phyloP scores from a whole-genome alignment of 2,329 filamentous ascomycete genomes.

The Monosporascus sp. region DNA sequence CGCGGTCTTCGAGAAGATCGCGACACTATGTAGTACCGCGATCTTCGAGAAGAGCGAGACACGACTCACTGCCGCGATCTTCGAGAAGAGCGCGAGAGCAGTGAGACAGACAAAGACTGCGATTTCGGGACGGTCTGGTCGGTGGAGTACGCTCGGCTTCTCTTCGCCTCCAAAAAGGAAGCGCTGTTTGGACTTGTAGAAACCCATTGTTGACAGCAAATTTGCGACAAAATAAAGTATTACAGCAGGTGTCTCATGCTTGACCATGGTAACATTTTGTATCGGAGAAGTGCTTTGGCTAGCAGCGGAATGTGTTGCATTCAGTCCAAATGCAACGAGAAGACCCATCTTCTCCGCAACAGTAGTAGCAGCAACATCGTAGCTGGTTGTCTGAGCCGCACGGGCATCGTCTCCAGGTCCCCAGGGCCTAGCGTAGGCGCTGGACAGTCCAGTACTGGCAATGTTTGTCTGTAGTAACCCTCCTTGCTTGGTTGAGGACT shows the following conservation, averaged over 20 bases:
- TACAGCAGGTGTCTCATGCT: too few species aligned
- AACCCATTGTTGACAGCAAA: too few species aligned
- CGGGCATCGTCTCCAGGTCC: not conserved
- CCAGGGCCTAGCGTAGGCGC: not conserved
- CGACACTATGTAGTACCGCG: not conserved
- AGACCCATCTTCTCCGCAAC: not conserved
- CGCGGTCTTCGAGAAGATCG: not conserved
- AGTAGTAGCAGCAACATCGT: not conserved
- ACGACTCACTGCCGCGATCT: too few species aligned
- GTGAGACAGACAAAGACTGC: not conserved
- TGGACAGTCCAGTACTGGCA: not conserved
- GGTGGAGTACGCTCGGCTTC: accelerated
- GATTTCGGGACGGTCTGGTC: not conserved
- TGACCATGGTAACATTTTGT: too few species aligned
- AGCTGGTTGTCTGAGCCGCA: not conserved
- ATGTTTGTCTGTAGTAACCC: not conserved
- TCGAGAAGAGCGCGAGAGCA: not conserved
- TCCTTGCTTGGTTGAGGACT: not conserved
- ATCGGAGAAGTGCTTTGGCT: not conserved
- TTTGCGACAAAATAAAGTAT: too few species aligned
- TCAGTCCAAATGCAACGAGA: not conserved
- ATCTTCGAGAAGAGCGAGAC: too few species aligned
- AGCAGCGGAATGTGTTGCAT: not conserved
- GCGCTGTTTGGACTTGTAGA: not conserved
- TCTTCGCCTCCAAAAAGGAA: not conserved